phyloP scores from a whole-genome alignment of 371 early-diverging fungal species.

The Mortierella sp. region DNA sequence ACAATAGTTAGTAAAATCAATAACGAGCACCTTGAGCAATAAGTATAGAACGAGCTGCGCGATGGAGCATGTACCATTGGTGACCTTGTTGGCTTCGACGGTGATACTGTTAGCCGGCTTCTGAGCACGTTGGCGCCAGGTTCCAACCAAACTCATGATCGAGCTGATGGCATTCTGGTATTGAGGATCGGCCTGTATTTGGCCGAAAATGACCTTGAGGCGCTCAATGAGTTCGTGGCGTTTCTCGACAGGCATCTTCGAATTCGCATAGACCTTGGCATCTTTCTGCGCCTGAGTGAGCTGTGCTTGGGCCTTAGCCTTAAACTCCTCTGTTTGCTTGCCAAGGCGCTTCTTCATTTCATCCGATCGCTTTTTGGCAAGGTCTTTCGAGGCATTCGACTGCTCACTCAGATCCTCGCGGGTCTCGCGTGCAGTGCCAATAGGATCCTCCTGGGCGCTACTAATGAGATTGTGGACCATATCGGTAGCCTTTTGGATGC shows the following conservation, averaged over 20 bases:
- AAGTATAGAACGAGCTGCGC: not conserved
- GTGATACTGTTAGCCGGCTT: slow-evolving; percentile 27
- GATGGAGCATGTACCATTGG: slow-evolving; percentile 20
- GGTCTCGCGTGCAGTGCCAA: slow-evolving; percentile 5
- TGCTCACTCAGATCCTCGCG: slow-evolving; percentile 2
- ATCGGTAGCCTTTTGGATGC: slow-evolving; percentile 14
- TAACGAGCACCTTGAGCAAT: not conserved
- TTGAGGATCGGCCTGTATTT: slow-evolving; percentile 66
- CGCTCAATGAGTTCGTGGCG: slow-evolving; percentile 62
- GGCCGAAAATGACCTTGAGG: slow-evolving; percentile 60
- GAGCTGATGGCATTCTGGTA: slow-evolving; percentile 67
- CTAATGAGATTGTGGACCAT: slow-evolving; percentile 15
- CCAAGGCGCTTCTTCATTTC: slow-evolving; percentile 18
- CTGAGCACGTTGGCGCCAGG: slow-evolving; percentile 60
- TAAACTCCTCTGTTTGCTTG: slow-evolving; percentile 24
- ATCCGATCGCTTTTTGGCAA: slow-evolving; percentile 20
- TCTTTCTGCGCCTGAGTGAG: slow-evolving; percentile 14
- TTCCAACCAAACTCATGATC: slow-evolving; percentile 57
- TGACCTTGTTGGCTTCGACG: slow-evolving; percentile 33
- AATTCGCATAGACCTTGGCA: slow-evolving; percentile 35
- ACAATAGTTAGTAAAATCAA: not conserved
- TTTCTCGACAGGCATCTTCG: slow-evolving; percentile 62
- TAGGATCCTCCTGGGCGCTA: slow-evolving; percentile 27
- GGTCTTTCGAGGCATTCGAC: slow-evolving; percentile 1
- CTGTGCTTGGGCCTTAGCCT: slow-evolving; percentile 14